Percentiles rank a stretch among this genome's conserved stretches.
These are phyloP conservation scores for Laburnicola sp. DNA, from an alignment of 2,329 filamentous ascomycete species.

Conservation along the genomic window DNA sequence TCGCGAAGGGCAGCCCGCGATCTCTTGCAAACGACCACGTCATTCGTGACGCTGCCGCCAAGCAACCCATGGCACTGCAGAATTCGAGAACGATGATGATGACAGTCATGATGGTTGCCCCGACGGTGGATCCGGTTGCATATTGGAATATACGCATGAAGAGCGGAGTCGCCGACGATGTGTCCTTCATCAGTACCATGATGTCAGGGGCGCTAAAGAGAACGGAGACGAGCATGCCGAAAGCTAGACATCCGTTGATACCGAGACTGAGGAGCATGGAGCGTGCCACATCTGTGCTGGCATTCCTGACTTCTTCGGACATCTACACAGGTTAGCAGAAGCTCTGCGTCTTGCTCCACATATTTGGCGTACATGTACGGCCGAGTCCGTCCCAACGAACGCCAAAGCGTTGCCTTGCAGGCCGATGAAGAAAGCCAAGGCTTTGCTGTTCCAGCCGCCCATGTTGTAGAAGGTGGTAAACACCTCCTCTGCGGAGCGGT, in stretches of 20 bases:
- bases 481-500: conserved; percentile 27
- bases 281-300: conserved; percentile 26
- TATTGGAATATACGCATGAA: conserved; percentile 50
- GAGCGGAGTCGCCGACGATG: conserved; percentile 8
- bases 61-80: conserved; percentile 27
- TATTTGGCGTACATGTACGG: conserved; percentile 3
- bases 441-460: conserved; percentile 47
- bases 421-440: conserved; percentile 41
- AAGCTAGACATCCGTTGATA: conserved; percentile 35
- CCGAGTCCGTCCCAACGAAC: conserved; percentile 21
- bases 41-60: conserved; percentile 34
- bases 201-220: neutral
- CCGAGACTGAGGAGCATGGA: conserved; percentile 38
- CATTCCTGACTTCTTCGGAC: conserved; percentile 28
- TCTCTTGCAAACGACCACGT: neutral
- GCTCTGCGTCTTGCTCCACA: no score
- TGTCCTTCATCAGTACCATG: neutral
- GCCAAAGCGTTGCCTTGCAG: conserved; percentile 28
- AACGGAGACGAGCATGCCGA: conserved; percentile 12
- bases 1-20: neutral
- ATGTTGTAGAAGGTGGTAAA: conserved; percentile 48
- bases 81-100: conserved; percentile 24
- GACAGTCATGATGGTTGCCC: conserved; percentile 47
- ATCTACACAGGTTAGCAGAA: no score
- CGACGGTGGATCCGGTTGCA: conserved; percentile 16